Evolutionary conservation across 1,284 basidiomycete species (phyloP).

Genomic region (Cystobasidiaceae sp.): DNA sequence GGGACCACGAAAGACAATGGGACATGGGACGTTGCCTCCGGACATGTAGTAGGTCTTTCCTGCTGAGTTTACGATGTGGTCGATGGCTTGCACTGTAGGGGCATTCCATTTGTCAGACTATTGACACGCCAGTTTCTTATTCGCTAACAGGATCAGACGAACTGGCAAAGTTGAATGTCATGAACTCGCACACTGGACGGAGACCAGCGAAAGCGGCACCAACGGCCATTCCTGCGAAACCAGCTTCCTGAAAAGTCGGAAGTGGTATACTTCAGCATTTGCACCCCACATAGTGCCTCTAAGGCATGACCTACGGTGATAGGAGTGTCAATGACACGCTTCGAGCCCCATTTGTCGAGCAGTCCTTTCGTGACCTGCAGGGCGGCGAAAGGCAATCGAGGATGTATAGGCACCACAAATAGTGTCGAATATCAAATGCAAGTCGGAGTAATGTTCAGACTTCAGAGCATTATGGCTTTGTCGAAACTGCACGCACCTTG

Average conservation of each 20-base stretch:
- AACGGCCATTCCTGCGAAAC: conserved; percentile 93
- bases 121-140: no score
- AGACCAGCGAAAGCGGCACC: conserved; percentile 92
- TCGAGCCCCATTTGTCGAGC: conserved; percentile 98
- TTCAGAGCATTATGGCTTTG: no score
- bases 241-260: conserved; percentile 80
- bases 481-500: conserved; percentile 71
- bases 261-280: no score
- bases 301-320: conserved; percentile 35
- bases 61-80: conserved; percentile 99
- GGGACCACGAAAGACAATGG: conserved; percentile 98
- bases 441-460: no score
- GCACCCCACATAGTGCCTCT: no score
- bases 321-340: conserved; percentile 81
- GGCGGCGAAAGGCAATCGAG: neutral
- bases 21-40: conserved; percentile 94
- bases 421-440: no score
- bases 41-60: conserved; percentile 99
- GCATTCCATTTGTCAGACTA: no score
- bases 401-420: neutral
- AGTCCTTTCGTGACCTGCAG: conserved; percentile 88
- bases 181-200: conserved; percentile 98
- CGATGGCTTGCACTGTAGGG: conserved; percentile 68
- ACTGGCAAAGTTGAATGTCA: conserved; percentile 83
- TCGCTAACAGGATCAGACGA: conserved; percentile 42